phyloP scores from a whole-genome alignment of 2,329 filamentous ascomycete species.

The Trichoderma harzianum region DNA sequence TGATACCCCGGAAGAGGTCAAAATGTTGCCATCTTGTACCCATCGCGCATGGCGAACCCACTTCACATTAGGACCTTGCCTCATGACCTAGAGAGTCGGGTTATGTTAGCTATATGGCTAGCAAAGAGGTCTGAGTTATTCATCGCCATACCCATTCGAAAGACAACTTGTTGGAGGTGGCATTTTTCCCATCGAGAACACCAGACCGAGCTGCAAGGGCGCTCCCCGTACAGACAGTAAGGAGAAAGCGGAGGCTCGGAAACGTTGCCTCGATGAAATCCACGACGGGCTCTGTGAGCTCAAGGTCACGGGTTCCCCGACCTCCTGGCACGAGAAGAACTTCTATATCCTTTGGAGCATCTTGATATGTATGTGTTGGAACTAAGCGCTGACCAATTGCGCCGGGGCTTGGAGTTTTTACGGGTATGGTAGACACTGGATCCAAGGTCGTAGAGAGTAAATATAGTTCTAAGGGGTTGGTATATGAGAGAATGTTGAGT shows the following conservation, averaged over 20 bases:
- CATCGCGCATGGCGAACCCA: conserved; percentile 59
- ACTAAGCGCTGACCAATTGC: conserved; percentile 31
- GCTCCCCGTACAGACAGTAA: conserved; percentile 63
- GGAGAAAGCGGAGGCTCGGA: conserved; percentile 45
- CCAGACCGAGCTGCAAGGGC: conserved; percentile 53
- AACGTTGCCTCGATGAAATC: conserved; percentile 44
- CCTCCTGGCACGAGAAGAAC: conserved; percentile 41
- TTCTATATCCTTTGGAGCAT: conserved; percentile 34
- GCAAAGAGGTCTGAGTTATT: background rate
- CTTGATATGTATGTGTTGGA: conserved; percentile 38
- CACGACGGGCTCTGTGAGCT: conserved; percentile 25
- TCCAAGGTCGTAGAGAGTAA: conserved; percentile 28
- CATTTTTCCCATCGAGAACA: conserved; percentile 52
- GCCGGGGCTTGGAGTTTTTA: background rate
- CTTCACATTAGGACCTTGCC: conserved; percentile 42
- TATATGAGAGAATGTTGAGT: conserved; percentile 30
- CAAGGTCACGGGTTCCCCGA: conserved; percentile 28
- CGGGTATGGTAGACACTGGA: conserved; percentile 29
- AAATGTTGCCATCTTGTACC: conserved; percentile 59
- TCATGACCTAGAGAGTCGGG: conserved; percentile 27
- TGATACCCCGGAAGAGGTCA: conserved; percentile 59
- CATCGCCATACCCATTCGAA: conserved; percentile 39
- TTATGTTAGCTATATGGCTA: background rate
- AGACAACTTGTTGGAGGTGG: conserved; percentile 59
- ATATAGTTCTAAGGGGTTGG: conserved; percentile 25